Evolutionary conservation across 176 grass and related monocot genomes (phyloP), one percentile per base, ranked within the genome.

Genomic region (Carex kokanica): DNA sequence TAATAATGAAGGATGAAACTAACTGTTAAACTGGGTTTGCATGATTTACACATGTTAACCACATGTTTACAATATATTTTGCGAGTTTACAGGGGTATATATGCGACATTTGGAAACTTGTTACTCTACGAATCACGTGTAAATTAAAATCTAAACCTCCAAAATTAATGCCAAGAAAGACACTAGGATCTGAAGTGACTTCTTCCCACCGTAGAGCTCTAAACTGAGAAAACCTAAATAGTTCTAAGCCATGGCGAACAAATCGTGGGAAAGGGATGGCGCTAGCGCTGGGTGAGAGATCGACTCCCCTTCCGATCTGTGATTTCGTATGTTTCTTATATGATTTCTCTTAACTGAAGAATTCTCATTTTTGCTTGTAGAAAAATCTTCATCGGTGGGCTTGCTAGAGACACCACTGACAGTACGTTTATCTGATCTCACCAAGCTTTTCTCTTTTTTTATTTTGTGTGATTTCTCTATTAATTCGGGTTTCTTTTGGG

Each of bases 301-400:
- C 45, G 0, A 14, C 24, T 17, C 20, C 57, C 51, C 1, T 12
- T 21, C 57, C 13, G 36, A 43, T 36, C 14, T 79, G 23, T 77
- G 49, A 40, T 67, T 34, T 60, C 21, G 1, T 57, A 77, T 79
- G 8, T 15, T 20, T 83, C 41, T 56, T 72, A 6, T 1, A 36
- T 24, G 31, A 81, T 64, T 88, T 61, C 6, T 54, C 36, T 80
- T 45, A 60, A 61, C 55, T 23, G 13, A 21, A 74, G 64, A 25
- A 17, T 41, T 62, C 61, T 86, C 21, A 9, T 36, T 87, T 83
- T 83, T 67, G 16, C 59, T 59, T 18, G 64, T 90, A 98, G 96
- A 74, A 98, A 98, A 80, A 98, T 95, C 59, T 98, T 98, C 83
- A 84, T 98, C 70, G 96, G 96, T 5, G 96, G 96, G 17, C 91